Evolutionary conservation across 495 filamentous ascomycete genomes (phyloP), one percentile per base, ranked within the genome.

Genomic region (Xylaria venustula): DNA sequence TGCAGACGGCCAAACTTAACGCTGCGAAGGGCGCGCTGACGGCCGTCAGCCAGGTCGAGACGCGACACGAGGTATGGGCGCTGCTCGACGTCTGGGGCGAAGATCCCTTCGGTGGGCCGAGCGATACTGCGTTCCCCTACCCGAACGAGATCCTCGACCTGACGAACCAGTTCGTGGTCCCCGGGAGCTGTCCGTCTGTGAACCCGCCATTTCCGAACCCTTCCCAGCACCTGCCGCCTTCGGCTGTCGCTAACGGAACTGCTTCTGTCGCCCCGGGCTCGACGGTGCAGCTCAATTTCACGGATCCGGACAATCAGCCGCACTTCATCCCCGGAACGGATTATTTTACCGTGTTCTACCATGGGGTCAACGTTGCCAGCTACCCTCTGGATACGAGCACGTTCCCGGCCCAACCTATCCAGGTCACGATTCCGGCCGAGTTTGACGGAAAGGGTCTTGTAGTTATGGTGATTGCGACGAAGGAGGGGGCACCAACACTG

Each of bases 341-440:
- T 26, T 84, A 84, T 58, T 82, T 77, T 54, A 80, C 78, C 6
- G 80, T 83, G 26, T 83, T 81, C 64, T 83, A 79, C 70, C 81
- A 84, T 44, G 79, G 75, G 30, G 5, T 34, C 30, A 34, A 34
- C 30, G 30, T 34, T 34, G 30, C 11, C 30, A 34, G 30, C 11
- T 4, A 5, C 30, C 30, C 30, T 4, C 30, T 34, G 4, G 30
- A 34, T 11, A 11, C 11, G 4, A 11, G 5, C 11, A 11, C 30
- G 30, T 34, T 4, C 5, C 30, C 30, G 5, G 30, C 30, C 5
- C 5, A 5, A 11, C 65, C 60, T 2, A 76, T 78, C 28, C 64
- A 53, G 34, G 75, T 76, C 7, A 79, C 71, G 1, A 79, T 81
- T 40, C 80, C 81, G 15, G 42, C 47, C 14, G 48, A 73, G 25